phyloP scores from a whole-genome alignment of 1,284 basidiomycete genomes.

The Cryptococcus sp. region DNA sequence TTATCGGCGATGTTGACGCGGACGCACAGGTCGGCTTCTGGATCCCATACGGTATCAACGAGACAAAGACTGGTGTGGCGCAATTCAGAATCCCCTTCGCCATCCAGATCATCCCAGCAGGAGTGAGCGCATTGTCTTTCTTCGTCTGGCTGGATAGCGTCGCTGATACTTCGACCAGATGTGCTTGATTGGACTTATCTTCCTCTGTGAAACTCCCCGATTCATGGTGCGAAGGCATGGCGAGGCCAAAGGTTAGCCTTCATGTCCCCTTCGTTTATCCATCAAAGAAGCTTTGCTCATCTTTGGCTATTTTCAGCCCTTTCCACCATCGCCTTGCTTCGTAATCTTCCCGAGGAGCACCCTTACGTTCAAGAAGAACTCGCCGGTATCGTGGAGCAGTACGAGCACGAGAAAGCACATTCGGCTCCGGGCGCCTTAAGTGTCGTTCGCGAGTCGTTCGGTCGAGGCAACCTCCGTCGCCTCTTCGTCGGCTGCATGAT shows the following conservation, averaged over 20 bases:
- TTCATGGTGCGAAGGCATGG: slow-evolving; percentile 29
- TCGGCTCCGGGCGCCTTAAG: neutral
- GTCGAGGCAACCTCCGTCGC: slow-evolving; percentile 8
- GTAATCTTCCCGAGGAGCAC: slow-evolving; percentile 51
- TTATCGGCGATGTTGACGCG: neutral
- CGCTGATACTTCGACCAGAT: slow-evolving; percentile 15
- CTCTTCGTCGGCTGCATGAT: slow-evolving; percentile 9
- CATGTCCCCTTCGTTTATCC: neutral
- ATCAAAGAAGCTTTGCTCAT: too few species aligned
- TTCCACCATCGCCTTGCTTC: slow-evolving; percentile 53
- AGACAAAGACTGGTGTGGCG: slow-evolving; percentile 48
- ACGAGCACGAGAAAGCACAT: slow-evolving; percentile 18
- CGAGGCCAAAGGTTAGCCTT: slow-evolving; percentile 28
- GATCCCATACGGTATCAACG: slow-evolving; percentile 58
- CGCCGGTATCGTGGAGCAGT: slow-evolving; percentile 29
- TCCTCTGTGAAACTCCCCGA: slow-evolving; percentile 59
- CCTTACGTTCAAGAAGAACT: slow-evolving; percentile 54
- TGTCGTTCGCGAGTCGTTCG: slow-evolving; percentile 9
- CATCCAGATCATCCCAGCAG: slow-evolving; percentile 59
- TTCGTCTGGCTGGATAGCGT: too few species aligned
- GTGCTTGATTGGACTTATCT: slow-evolving; percentile 53
- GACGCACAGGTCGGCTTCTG: slow-evolving; percentile 50
- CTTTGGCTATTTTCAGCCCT: slow-evolving; percentile 34
- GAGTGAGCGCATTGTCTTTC: slow-evolving; percentile 9
- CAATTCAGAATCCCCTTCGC: slow-evolving; percentile 60